phyloP scores from a whole-genome alignment of 2,329 filamentous ascomycete species.

The Diaporthe humulicola region DNA sequence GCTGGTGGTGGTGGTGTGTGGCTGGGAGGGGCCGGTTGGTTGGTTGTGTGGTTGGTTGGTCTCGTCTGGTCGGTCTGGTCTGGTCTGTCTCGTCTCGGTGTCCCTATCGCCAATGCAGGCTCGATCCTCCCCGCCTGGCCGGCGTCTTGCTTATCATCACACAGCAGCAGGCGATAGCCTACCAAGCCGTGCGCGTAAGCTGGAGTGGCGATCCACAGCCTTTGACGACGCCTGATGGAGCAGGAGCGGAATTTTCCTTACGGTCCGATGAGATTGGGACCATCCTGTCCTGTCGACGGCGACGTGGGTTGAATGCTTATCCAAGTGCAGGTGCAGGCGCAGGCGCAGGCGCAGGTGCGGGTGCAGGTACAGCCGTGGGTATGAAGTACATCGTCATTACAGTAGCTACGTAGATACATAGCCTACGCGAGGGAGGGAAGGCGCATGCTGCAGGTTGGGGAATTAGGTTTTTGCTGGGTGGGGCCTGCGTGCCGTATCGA shows the following conservation, averaged over 20 bases:
- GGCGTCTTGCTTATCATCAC: slow-evolving; percentile 14
- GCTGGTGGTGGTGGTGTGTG: slow-evolving; percentile 8
- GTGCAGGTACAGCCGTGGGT: not conserved
- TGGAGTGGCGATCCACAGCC: not conserved
- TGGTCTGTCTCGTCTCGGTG: not conserved
- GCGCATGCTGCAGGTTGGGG: slow-evolving; percentile 20
- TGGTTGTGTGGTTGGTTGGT: not conserved
- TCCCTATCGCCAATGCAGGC: slow-evolving; percentile 7
- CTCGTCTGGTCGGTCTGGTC: not conserved
- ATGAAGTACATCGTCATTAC: not conserved
- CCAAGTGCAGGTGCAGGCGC: not conserved
- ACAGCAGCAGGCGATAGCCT: not conserved
- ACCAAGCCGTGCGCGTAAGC: not conserved
- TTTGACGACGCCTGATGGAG: not conserved
- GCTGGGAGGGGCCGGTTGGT: not conserved
- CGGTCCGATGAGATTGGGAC: not conserved
- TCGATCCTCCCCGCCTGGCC: not conserved
- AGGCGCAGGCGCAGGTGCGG: not conserved
- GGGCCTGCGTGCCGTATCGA: slow-evolving; percentile 13
- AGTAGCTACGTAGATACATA: not conserved
- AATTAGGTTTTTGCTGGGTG: slow-evolving; percentile 29
- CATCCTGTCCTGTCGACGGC: not conserved
- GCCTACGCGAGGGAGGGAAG: not conserved
- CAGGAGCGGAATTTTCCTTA: slow-evolving; percentile 5
- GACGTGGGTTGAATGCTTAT: not conserved